Evolutionary conservation across 345 rosid genomes (phyloP).

Genomic region (Isatis tinctoria): DNA sequence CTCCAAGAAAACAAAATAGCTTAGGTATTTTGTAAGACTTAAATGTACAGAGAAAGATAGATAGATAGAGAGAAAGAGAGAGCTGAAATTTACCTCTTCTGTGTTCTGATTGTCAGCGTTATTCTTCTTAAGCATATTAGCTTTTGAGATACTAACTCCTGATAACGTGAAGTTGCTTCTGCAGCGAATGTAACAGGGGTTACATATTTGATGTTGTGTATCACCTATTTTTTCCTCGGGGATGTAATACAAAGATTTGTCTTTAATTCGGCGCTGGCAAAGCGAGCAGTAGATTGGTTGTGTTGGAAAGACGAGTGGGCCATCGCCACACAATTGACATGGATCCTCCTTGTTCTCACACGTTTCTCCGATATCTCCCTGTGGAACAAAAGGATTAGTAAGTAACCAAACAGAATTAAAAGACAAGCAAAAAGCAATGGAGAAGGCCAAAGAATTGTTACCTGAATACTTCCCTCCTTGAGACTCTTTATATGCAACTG

Average conservation of each 20-base stretch:
- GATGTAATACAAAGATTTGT: constrained; percentile 34
- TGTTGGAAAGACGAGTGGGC: constrained; percentile 35
- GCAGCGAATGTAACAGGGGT: constrained; percentile 29
- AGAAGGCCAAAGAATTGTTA: neutral
- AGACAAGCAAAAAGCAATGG: neutral
- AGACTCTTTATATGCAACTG: constrained; percentile 46
- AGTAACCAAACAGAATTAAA: neutral
- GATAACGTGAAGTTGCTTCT: constrained; percentile 12
- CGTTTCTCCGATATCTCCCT: constrained; percentile 10
- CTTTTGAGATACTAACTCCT: constrained; percentile 38
- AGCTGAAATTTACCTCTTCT: constrained; percentile 39
- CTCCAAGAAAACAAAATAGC: no score
- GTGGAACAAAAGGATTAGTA: neutral
- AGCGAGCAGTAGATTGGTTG: constrained; percentile 43
- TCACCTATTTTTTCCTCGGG: constrained; percentile 32
- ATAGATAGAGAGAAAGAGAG: neutral
- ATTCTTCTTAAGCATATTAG: constrained; percentile 30
- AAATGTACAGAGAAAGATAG: neutral
- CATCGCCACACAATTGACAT: constrained; percentile 49
- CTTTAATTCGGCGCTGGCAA: constrained; percentile 38
- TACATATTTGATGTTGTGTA: constrained; percentile 39
- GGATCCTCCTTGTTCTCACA: constrained; percentile 19
- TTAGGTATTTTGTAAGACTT: neutral
- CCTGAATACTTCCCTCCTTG: constrained; percentile 32
- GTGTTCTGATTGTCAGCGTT: constrained; percentile 32